A percentile compares a stretch with the other conserved stretches of the same genome.
Conservation (phyloP, 2,329 filamentous ascomycete species). For the Bipolaris cookei region DNA sequence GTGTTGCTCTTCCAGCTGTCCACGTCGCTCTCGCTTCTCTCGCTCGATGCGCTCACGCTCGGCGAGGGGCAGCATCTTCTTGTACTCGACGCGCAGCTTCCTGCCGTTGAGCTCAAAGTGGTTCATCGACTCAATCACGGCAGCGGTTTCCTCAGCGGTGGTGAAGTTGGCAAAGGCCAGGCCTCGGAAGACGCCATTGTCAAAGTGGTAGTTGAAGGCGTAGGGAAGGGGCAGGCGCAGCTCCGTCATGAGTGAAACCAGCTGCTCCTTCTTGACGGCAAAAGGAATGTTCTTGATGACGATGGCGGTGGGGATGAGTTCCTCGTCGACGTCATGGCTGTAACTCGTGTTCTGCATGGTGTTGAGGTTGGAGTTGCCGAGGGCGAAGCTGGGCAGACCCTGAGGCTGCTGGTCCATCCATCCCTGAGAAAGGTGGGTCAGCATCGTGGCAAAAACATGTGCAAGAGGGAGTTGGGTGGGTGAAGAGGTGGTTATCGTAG, state of each 20-base stretch:
- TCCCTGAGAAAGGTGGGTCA: conserved; percentile 52
- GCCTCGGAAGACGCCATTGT: conserved; percentile 95
- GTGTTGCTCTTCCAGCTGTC: conserved; percentile 96
- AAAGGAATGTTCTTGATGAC: conserved; percentile 99
- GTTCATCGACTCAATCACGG: conserved; percentile 93
- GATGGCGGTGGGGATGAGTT: conserved; percentile 96
- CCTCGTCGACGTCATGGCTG: conserved; percentile 69
- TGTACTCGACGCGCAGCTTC: conserved; percentile 96
- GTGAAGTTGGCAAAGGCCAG: conserved; percentile 98
- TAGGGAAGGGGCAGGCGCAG: conserved; percentile 93
- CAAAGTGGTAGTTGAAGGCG: conserved; percentile 99
- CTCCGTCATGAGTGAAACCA: conserved; percentile 92
- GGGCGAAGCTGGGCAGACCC: conserved; percentile 50
- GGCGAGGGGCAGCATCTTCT: conserved; percentile 97
- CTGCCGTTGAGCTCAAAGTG: conserved; percentile 93
- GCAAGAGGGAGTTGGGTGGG: background rate
- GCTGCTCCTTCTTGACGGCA: conserved; percentile 94
- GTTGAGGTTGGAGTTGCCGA: conserved; percentile 46
- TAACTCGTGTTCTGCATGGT: conserved; percentile 53
- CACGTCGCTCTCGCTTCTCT: conserved; percentile 93
- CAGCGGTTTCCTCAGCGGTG: conserved; percentile 88
- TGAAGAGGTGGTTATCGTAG: background rate
- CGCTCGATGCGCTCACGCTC: conserved; percentile 95
- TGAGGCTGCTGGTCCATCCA: conserved; percentile 64
- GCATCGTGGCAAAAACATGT: background rate